Conservation (phyloP, 306 rosid genomes). For the Mimosa bimucronata region DNA sequence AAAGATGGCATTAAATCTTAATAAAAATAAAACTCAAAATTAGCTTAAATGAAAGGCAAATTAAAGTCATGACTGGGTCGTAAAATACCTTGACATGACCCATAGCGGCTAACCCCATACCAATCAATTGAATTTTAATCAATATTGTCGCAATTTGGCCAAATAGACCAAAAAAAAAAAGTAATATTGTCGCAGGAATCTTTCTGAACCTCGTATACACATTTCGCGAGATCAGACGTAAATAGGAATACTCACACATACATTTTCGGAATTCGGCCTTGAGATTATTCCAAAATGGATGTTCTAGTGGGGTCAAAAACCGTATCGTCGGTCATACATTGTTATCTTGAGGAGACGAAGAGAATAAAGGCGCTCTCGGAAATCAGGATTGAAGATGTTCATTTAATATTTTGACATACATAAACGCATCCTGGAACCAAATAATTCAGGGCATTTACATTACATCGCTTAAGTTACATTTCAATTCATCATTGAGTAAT, state of each 20-base stretch:
- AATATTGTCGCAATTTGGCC: neutral
- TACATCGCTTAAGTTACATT: conserved; percentile 49
- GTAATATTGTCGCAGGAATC: neutral
- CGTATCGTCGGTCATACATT: no score
- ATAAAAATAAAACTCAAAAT: neutral
- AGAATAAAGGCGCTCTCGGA: neutral
- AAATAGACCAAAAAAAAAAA: no score
- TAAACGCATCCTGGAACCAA: neutral
- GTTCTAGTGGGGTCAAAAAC: no score
- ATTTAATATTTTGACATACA: neutral
- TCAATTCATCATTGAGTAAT: conserved; percentile 54
- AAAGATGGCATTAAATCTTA: neutral
- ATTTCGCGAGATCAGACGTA: neutral
- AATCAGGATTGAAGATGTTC: neutral
- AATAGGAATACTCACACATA: neutral
- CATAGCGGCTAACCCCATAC: neutral
- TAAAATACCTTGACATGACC: neutral
- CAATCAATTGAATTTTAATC: neutral
- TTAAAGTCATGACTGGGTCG: neutral
- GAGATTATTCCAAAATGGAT: no score
- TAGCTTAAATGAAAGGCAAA: no score
- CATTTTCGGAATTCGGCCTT: no score
- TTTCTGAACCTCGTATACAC: neutral
- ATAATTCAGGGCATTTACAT: conserved; percentile 40
- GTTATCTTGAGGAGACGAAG: neutral